A percentile compares a stretch with the other conserved stretches of the same genome.
Evolutionary conservation across 192 early-diverging fungal species (phyloP).

Genomic region (Radiomyces spectabilis): DNA sequence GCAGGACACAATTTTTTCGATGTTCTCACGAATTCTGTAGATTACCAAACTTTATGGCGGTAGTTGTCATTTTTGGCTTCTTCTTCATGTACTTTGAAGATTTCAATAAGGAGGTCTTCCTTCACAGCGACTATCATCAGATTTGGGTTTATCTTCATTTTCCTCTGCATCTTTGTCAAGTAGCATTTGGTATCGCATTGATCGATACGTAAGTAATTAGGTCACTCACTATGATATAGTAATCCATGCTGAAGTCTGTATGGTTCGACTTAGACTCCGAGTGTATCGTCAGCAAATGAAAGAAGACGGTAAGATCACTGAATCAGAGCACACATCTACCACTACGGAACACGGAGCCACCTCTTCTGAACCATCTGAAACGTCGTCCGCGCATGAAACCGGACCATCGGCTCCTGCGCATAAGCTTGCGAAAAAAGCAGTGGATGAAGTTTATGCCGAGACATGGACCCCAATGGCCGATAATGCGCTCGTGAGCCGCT

Average conservation of each 20-base stretch:
- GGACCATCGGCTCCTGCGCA: neutral
- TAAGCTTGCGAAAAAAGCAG: slow-evolving; percentile 5
- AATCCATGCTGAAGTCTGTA: too few species aligned
- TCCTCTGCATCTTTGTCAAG: slow-evolving; percentile 36
- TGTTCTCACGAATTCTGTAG: neutral
- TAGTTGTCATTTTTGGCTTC: slow-evolving; percentile 38
- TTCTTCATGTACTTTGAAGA: slow-evolving; percentile 49
- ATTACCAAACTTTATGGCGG: slow-evolving; percentile 35
- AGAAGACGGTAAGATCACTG: neutral
- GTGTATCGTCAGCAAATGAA: slow-evolving; percentile 16
- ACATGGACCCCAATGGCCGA: too few species aligned
- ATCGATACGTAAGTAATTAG: slow-evolving; percentile 19
- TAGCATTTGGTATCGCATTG: slow-evolving; percentile 33
- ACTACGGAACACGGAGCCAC: neutral
- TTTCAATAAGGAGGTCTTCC: slow-evolving; percentile 36
- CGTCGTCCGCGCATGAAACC: neutral
- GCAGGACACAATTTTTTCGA: neutral
- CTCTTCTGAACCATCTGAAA: neutral
- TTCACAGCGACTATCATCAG: slow-evolving; percentile 25
- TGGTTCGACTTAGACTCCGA: slow-evolving; percentile 3
- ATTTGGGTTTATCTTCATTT: slow-evolving; percentile 41
- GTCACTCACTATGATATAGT: neutral
- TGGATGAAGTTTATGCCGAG: neutral
- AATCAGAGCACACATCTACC: neutral
- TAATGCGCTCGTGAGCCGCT: too few species aligned